phyloP scores from a whole-genome alignment of 129 eudicot species.

The Solidago caesia region DNA sequence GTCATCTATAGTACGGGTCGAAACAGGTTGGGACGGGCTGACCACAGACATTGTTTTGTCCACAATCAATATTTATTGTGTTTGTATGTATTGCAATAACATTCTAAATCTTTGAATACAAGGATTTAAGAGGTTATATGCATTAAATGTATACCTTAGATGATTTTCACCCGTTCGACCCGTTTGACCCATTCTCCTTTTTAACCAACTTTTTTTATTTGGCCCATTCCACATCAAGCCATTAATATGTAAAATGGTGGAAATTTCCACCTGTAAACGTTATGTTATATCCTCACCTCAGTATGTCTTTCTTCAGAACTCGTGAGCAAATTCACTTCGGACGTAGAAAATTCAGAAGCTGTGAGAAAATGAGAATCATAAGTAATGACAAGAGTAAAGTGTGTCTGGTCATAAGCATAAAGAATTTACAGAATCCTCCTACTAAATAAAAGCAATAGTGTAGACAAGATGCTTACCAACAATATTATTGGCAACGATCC shows the following conservation, averaged over 20 bases:
- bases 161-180: not conserved
- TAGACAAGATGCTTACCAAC: slow-evolving; percentile 49
- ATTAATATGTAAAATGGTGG: not conserved
- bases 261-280: slow-evolving; percentile 3
- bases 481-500: slow-evolving; percentile 33
- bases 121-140: not conserved
- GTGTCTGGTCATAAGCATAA: not conserved
- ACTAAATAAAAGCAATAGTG: slow-evolving; percentile 18
- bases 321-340: slow-evolving; percentile 27
- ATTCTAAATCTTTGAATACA: not conserved
- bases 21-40: not conserved
- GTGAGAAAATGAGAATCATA: slow-evolving; percentile 12
- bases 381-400: slow-evolving; percentile 12
- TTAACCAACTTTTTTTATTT: not conserved
- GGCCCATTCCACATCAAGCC: not conserved
- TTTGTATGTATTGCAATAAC: not conserved
- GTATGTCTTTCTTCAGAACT: slow-evolving; percentile 30
- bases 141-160: not conserved
- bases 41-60: too few species aligned
- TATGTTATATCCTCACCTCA: slow-evolving; percentile 34
- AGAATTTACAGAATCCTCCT: not conserved
- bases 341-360: slow-evolving; percentile 38
- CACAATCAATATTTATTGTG: too few species aligned
- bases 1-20: slow-evolving; percentile 4
- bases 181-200: not conserved